Conservation (phyloP, 2,329 filamentous ascomycete species). For the Gaeumannomyces tritici region DNA sequence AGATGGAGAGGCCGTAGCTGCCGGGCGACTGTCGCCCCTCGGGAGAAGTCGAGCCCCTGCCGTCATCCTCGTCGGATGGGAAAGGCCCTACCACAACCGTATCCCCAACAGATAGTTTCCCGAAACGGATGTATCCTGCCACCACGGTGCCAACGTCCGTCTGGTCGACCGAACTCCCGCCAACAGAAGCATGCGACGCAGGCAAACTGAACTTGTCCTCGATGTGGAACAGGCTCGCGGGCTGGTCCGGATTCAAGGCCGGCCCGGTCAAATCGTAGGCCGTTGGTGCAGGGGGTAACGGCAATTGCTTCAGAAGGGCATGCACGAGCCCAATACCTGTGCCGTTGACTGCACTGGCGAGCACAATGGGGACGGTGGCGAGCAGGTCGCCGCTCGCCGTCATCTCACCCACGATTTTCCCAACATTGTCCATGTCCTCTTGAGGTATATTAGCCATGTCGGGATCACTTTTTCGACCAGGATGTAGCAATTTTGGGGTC, state of each 20-base stretch:
- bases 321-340: constrained; percentile 74
- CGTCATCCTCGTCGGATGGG: constrained; percentile 41
- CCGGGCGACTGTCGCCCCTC: constrained; percentile 37
- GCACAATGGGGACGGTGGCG: constrained; percentile 66
- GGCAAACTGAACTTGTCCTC: constrained; percentile 81
- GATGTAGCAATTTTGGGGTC: constrained; percentile 62
- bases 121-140: constrained; percentile 75
- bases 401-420: constrained; percentile 43
- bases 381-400: constrained; percentile 29
- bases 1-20: constrained; percentile 38
- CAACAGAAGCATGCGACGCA: constrained; percentile 44
- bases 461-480: constrained; percentile 24
- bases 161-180: constrained; percentile 27
- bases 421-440: constrained; percentile 48
- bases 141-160: constrained; percentile 59
- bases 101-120: constrained; percentile 68
- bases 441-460: constrained; percentile 48
- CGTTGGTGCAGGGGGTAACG: constrained; percentile 50
- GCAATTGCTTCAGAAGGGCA: constrained; percentile 67
- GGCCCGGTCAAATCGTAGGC: constrained; percentile 44
- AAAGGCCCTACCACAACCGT: constrained; percentile 74
- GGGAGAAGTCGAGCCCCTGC: constrained; percentile 24
- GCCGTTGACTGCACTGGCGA: constrained; percentile 81
- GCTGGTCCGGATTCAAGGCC: constrained; percentile 48
- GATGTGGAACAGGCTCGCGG: constrained; percentile 69